Evolutionary conservation across 2,329 filamentous ascomycete species (phyloP), one percentile per base, ranked within the genome.

Genomic region (Colletotrichum lini): DNA sequence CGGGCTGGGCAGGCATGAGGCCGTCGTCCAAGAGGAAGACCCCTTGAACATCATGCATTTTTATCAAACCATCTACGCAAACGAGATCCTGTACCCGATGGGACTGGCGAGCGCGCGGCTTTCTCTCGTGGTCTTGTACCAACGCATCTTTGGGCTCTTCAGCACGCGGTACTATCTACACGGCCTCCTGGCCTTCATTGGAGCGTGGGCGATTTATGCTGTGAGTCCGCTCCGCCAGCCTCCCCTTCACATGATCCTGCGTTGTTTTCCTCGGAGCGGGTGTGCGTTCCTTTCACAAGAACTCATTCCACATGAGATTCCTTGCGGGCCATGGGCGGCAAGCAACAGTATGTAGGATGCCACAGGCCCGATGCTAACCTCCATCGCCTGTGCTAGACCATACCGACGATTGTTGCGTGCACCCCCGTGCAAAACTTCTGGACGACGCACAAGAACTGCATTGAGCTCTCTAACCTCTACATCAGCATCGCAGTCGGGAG

Each of bases 401-500:
- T 72, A 1, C 69, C 69, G 18, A 49, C 65, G 9, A 69, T 72
- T 10, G 12, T 72, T 13, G 69, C 69, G 16, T 72, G 69, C 21
- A 59, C 15, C 5, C 69, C 69, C 3, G 45, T 72, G 1, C 38
- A 54, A 3, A 72, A 72, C 12, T 72, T 72, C 12, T 72, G 69
- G 69, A 72, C 65, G 10, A 72, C 35, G 2, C 69, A 72, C 21
- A 59, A 54, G 38, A 69, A 69, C 18, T 72, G 69, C n/a, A 40
- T 72, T 16, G 69, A 72, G 12, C 23, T 72, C 2, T 72, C 69
- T 4, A 62, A 54, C 15, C 13, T 72, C 0, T 72, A 72, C 26
- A 68, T 72, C 45, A 69, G 69, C 8, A 72, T 72, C 23, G 69
- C 69, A 21, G 47, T 69, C 15, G 69, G 69, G 7, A 72, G 69